Conservation (phyloP, 345 rosid species). For the Pistacia integerrima region DNA sequence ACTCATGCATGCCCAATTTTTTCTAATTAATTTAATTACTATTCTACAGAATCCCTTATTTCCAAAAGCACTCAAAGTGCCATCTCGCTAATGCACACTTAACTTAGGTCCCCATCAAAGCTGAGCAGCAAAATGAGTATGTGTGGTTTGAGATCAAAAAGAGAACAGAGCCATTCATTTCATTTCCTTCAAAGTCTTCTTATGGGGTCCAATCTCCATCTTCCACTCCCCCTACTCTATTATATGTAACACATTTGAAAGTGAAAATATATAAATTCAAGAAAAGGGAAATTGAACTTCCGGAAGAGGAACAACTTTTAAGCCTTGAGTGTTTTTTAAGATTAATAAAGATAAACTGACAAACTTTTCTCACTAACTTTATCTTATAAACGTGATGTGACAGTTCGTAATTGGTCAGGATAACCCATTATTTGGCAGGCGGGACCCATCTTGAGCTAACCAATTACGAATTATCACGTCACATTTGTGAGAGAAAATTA, state of each 20-base stretch:
- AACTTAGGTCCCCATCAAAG: slow-evolving; percentile 25
- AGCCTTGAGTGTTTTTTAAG: too few relatives aligned
- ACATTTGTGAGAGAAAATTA: too few relatives aligned
- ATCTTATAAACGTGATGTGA: too few relatives aligned
- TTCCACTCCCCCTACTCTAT: background rate
- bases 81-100: slow-evolving; percentile 34
- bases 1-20: slow-evolving; percentile 25
- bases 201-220: slow-evolving; percentile 21
- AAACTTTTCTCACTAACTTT: too few relatives aligned
- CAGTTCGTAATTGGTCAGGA: too few relatives aligned
- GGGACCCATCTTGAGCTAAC: too few relatives aligned
- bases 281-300: slow-evolving; percentile 3
- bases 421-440: too few relatives aligned
- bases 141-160: slow-evolving; percentile 22
- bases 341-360: too few relatives aligned
- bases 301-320: too few relatives aligned
- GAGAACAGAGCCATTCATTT: slow-evolving; percentile 28
- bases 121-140: slow-evolving; percentile 18
- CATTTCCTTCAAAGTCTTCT: slow-evolving; percentile 17
- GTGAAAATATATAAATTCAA: background rate
- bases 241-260: slow-evolving; percentile 3
- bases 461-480: too few relatives aligned
- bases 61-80: slow-evolving; percentile 35
- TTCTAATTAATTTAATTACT: background rate
- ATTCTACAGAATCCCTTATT: background rate